Evolutionary conservation across 2,329 filamentous ascomycete species (phyloP), one percentile per base, ranked within the genome.

Genomic region (Cladosporium sp.): DNA sequence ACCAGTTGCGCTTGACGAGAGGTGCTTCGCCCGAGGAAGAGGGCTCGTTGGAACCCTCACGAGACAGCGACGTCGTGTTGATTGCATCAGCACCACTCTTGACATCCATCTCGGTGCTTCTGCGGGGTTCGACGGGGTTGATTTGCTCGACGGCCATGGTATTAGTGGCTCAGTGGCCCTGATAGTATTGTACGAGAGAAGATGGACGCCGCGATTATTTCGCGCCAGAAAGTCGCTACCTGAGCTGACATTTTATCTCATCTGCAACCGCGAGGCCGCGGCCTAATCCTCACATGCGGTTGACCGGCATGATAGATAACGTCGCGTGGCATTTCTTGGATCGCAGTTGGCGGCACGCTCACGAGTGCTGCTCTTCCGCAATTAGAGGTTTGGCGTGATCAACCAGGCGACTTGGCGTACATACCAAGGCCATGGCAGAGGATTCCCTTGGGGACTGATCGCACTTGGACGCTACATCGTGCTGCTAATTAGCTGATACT

Each of bases 81-180:
- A 40, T 55, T 3, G 32, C 34, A 22, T 45, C 34, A n/a, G 20
- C 9, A 7, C 32, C 34, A 10, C 28, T 9, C 32, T 55, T 55
- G 20, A 34, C 15, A 28, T 55, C 40, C 19, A 10, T 10, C 25
- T 55, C 52, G 20, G 15, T 15, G 25, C 39, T 50, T 32, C 47
- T 45, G 9, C 52, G 25, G 19, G 39, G 20, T 13, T 47, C 32
- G 7, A n/a, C 52, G 20, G 52, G 40, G 40, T 25, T 55, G 34
- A 55, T 55, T 32, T 55, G 52, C 24, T 55, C 52, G 52, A 55
- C 52, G 40, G 52, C 52, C 52, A 55, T 55, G 40, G 17, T 47
- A 12, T 32, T 24, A 19, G 19, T 8, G 22, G n/a, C 6, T 13
- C 15, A 28, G 19, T 5, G 20, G 24, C 19, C n/a, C 9, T 25